Evolutionary conservation across 2,329 filamentous ascomycete genomes (phyloP).

Genomic region (Monosporascus sp.): DNA sequence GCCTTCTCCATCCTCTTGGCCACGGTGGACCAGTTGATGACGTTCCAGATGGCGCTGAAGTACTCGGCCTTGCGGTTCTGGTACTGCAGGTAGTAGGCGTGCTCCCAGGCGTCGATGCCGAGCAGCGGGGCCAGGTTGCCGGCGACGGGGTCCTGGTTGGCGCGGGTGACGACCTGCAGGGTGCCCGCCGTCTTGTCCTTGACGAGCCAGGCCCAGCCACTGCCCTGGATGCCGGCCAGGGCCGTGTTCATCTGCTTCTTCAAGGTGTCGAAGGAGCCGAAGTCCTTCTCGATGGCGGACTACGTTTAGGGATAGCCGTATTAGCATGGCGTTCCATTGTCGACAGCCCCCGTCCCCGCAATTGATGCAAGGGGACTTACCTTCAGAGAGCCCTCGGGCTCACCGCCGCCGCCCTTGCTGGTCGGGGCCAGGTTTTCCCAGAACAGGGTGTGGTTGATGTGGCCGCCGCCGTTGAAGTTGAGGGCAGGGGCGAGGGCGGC

Average conservation of each 20-base stretch:
- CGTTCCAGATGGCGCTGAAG: slow-evolving; percentile 74
- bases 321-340: not conserved
- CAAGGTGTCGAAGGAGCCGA: slow-evolving; percentile 49
- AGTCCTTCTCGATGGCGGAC: slow-evolving; percentile 47
- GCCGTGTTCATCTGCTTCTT: slow-evolving; percentile 47
- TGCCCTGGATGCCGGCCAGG: slow-evolving; percentile 56
- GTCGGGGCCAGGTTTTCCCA: slow-evolving; percentile 61
- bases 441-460: slow-evolving; percentile 63
- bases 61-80: slow-evolving; percentile 81
- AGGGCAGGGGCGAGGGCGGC: slow-evolving; percentile 31
- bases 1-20: slow-evolving; percentile 24
- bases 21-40: slow-evolving; percentile 61
- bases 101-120: slow-evolving; percentile 62
- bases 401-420: slow-evolving; percentile 35
- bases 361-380: not conserved
- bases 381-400: slow-evolving; percentile 41
- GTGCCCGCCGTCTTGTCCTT: slow-evolving; percentile 43
- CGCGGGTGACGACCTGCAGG: slow-evolving; percentile 54
- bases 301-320: slow-evolving; percentile 23
- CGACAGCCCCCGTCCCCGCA: too few relatives aligned
- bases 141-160: slow-evolving; percentile 58
- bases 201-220: slow-evolving; percentile 64
- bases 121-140: slow-evolving; percentile 45
- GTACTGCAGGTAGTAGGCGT: slow-evolving; percentile 59
- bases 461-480: slow-evolving; percentile 64